These are phyloP conservation scores for Rhizopus stolonifer DNA, from an alignment of 371 early-diverging fungal species.

Conservation along the genomic window DNA sequence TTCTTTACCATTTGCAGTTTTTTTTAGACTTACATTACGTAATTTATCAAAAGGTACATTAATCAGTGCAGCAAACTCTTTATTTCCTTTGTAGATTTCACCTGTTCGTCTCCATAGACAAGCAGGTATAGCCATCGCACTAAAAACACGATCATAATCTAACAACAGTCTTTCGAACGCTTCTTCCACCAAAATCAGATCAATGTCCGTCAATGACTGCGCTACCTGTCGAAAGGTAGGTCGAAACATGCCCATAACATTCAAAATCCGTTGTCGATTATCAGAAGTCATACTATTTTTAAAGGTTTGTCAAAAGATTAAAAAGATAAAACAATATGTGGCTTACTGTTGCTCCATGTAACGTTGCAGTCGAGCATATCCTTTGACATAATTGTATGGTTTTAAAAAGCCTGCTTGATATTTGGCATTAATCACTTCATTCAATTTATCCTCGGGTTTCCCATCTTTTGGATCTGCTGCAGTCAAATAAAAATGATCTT, in stretches of 20 bases:
- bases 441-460: conserved; percentile 76
- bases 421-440: conserved; percentile 88
- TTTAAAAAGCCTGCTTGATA: conserved; percentile 91
- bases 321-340: background rate
- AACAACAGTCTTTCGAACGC: conserved; percentile 88
- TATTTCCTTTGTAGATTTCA: conserved; percentile 93
- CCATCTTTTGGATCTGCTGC: conserved; percentile 89
- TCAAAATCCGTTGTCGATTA: conserved; percentile 76
- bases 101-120: conserved; percentile 95
- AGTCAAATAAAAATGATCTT: conserved; percentile 81
- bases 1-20: background rate
- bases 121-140: conserved; percentile 92
- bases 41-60: conserved; percentile 76
- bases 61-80: conserved; percentile 88
- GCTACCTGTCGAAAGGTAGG: conserved; percentile 85
- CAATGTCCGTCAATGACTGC: conserved; percentile 86
- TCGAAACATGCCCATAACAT: conserved; percentile 83
- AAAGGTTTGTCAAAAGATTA: background rate
- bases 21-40: conserved; percentile 54
- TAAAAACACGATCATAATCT: conserved; percentile 68
- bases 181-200: conserved; percentile 90
- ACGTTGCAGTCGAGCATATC: conserved; percentile 81
- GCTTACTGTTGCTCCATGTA: conserved; percentile 85
- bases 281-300: conserved; percentile 64
- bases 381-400: conserved; percentile 91